These are phyloP conservation scores for Leptomonas pyrrhocoris DNA, from an alignment of 208 protist species.

Conservation along the genomic window DNA sequence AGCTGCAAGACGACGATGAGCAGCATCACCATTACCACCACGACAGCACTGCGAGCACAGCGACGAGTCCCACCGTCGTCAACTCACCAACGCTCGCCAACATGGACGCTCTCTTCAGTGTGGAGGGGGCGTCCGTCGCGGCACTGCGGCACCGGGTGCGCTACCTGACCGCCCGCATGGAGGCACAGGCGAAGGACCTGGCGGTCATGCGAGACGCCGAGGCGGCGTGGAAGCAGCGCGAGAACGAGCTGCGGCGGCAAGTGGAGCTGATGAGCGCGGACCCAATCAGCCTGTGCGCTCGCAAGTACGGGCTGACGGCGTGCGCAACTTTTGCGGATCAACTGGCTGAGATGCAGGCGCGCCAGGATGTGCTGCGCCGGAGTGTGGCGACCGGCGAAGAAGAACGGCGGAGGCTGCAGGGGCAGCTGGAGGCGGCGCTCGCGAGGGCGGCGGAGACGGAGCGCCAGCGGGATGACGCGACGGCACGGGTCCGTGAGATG, in stretches of 20 bases:
- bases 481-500: conserved; percentile 7
- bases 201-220: conserved; percentile 44
- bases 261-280: conserved; percentile 66
- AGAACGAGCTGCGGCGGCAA: conserved; percentile 56
- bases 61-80: background rate
- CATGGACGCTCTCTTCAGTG: conserved; percentile 21
- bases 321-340: conserved; percentile 58
- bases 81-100: background rate
- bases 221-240: conserved; percentile 57
- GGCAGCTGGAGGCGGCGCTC: background rate
- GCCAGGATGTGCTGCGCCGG: conserved; percentile 13
- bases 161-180: conserved; percentile 39
- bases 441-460: conserved; percentile 1
- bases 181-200: conserved; percentile 43
- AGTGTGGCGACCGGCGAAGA: background rate
- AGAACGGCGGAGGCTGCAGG: conserved; percentile 18
- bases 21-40: background rate
- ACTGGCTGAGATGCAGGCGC: conserved; percentile 39
- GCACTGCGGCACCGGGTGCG: conserved; percentile 33
- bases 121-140: conserved; percentile 14
- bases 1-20: conserved; percentile 9
- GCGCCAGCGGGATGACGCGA: background rate
- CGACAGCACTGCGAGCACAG: background rate
- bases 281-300: conserved; percentile 70
- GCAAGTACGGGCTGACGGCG: conserved; percentile 70